phyloP scores from a whole-genome alignment of 352 stramenopile genomes.

The Phytophthora constricta region DNA sequence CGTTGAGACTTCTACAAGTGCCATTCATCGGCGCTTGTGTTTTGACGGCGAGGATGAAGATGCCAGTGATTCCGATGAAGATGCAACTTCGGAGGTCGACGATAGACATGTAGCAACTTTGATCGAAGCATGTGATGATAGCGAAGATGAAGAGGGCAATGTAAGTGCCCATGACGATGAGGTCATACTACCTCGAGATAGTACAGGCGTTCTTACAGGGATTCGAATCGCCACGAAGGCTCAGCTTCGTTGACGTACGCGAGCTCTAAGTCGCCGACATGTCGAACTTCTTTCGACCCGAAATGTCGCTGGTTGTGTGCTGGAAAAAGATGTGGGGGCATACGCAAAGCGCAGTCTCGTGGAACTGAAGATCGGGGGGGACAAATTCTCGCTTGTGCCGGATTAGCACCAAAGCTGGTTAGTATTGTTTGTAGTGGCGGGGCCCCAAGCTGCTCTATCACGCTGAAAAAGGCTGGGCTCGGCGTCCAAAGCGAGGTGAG shows the following conservation, averaged over 20 bases:
- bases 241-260: background rate
- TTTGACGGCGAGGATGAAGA: background rate
- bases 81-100: background rate
- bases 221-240: background rate
- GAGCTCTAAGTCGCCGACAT: background rate
- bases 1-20: background rate
- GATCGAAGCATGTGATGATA: background rate
- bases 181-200: background rate
- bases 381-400: background rate
- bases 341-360: background rate
- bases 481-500: conserved; percentile 2
- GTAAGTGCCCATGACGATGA: background rate
- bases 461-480: conserved; percentile 9
- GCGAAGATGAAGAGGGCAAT: background rate
- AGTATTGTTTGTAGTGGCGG: no score
- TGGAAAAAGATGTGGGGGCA: background rate
- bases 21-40: background rate
- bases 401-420: background rate
- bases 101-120: background rate
- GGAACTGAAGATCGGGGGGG: background rate
- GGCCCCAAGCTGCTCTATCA: no score
- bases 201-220: background rate
- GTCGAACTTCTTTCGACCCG: background rate
- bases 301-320: background rate
- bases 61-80: background rate